Evolutionary conservation across 441 rosid species (phyloP).

Genomic region (Manihot esculenta): DNA sequence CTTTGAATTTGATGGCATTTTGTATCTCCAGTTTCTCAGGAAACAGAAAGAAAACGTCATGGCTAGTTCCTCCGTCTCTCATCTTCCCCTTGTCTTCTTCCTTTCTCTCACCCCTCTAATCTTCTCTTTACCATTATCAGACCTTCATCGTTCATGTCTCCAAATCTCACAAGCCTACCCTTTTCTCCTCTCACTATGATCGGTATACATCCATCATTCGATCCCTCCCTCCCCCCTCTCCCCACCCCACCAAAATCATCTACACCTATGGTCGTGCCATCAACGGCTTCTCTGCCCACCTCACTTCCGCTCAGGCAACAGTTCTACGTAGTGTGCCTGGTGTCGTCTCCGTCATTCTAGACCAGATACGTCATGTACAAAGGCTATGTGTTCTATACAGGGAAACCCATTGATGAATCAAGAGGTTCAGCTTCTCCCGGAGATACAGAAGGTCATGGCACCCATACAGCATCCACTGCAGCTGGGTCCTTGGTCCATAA

Average conservation of each 20-base stretch:
- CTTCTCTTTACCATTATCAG: slow-evolving; percentile 28
- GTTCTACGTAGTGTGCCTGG: slow-evolving; percentile 44
- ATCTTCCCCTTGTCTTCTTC: slow-evolving; percentile 25
- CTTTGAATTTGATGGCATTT: too few species aligned
- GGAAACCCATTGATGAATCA: slow-evolving; percentile 34
- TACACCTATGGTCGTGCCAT: slow-evolving; percentile 55
- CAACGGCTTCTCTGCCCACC: slow-evolving; percentile 72
- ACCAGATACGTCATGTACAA: slow-evolving; percentile 52
- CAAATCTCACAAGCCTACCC: slow-evolving; percentile 55
- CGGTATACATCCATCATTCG: slow-evolving; percentile 63
- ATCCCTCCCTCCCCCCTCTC: slow-evolving; percentile 50
- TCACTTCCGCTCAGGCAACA: slow-evolving; percentile 47
- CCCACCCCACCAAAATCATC: slow-evolving; percentile 49
- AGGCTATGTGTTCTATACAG: slow-evolving; percentile 43
- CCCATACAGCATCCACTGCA: slow-evolving; percentile 78
- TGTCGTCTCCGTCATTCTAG: slow-evolving; percentile 61
- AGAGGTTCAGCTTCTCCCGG: slow-evolving; percentile 58
- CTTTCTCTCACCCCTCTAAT: slow-evolving; percentile 10
- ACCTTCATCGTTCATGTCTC: slow-evolving; percentile 71
- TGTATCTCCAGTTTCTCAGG: slow-evolving; percentile 29
- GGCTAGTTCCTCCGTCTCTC: slow-evolving; percentile 37
- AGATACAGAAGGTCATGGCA: slow-evolving; percentile 85
- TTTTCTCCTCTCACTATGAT: slow-evolving; percentile 46
- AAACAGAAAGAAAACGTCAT: slow-evolving; percentile 24
- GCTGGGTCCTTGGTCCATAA: slow-evolving; percentile 62